Evolutionary conservation across 1,284 basidiomycete species (phyloP).

Genomic region (Cryptococcus maquisensis): DNA sequence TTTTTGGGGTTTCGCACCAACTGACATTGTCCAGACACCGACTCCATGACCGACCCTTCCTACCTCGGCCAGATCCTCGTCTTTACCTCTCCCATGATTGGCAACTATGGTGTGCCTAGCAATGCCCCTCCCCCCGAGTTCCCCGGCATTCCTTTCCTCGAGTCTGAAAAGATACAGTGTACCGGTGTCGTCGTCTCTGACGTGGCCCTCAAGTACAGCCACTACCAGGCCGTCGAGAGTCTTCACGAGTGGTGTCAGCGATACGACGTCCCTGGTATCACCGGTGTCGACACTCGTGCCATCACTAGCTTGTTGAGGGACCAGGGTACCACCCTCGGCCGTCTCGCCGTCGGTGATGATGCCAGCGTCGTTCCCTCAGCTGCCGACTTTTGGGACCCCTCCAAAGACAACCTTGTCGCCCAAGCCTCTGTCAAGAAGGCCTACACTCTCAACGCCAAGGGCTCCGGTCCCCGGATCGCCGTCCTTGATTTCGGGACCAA

Average conservation of each 20-base stretch:
- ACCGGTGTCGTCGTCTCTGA: slow-evolving; percentile 90
- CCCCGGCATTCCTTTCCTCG: slow-evolving; percentile 85
- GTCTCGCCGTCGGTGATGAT: slow-evolving; percentile 78
- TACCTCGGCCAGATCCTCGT: slow-evolving; percentile 97
- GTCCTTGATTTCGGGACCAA: slow-evolving; percentile 97
- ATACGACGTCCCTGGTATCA: slow-evolving; percentile 85
- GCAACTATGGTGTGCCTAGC: slow-evolving; percentile 93
- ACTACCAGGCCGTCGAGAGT: slow-evolving; percentile 90
- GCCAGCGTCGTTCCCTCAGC: slow-evolving; percentile 59
- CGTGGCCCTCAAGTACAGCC: slow-evolving; percentile 90
- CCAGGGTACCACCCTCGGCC: slow-evolving; percentile 94
- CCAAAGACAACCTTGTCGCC: slow-evolving; percentile 85
- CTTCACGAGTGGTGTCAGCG: slow-evolving; percentile 91
- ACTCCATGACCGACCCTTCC: slow-evolving; percentile 99
- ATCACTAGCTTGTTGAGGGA: slow-evolving; percentile 90
- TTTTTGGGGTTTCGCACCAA: neutral
- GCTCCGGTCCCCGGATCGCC: slow-evolving; percentile 78
- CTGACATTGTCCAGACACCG: slow-evolving; percentile 67
- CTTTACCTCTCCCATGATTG: slow-evolving; percentile 96
- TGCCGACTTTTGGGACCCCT: slow-evolving; percentile 87
- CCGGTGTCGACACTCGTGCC: slow-evolving; percentile 95
- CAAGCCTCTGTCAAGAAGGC: slow-evolving; percentile 82
- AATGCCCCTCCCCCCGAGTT: slow-evolving; percentile 75
- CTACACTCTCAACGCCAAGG: slow-evolving; percentile 81
- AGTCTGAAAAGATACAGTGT: slow-evolving; percentile 86